Base-by-base conservation (phyloP, 2,329 filamentous ascomycete species). In the Ophiocordyceps polyrhachis-furcata region DNA sequence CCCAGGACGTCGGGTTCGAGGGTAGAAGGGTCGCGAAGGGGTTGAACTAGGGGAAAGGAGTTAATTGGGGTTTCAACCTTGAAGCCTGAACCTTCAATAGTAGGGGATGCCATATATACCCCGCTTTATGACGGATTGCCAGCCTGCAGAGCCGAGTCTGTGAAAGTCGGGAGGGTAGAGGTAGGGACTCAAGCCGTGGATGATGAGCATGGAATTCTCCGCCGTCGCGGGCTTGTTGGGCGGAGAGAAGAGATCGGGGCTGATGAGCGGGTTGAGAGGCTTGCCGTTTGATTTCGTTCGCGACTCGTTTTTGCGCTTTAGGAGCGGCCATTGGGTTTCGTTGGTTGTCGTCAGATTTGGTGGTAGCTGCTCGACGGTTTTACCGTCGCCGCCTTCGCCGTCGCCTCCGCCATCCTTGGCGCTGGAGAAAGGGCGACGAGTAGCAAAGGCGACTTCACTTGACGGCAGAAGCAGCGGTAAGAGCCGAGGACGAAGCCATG, bases 131-230 rank as follows among this genome's bases (percentile, higher is more conserved):
- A 75, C 74, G 45, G 67, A 69, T 11, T 72, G 67, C 82, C 83
- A 87, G 38, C 71, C 71, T 49, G 81, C 73, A 1, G 71, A 71
- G 5, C 76, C 69, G 17, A 87, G 60, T 45, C 82, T 77, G 49
- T 75, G 70, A 60, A 89, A 88, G 62, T 89, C 83, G 50, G 71
- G 73, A 52, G 79, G 73, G 19, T 67, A 65, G 40, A 88, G 67
- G 19, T 72, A 69, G 46, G 68, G 69, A 52, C 73, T 75, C 7
- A 74, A 69, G 37, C 74, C 71, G 19, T 65, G 65, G 35, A 87
- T 61, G 40, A 79, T 65, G 38, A 88, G 65, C 52, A 69, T 66
- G 47, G 51, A 32, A 20, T 28, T 28, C 9, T 28, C 25, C 25
- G 25, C 9, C 9, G 25, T 28, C 25, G 2, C 9, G 7, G 25